These are phyloP conservation scores for Tetrahymena malaccensis DNA, from an alignment of 73 alveolate species.

Conservation along the genomic window DNA sequence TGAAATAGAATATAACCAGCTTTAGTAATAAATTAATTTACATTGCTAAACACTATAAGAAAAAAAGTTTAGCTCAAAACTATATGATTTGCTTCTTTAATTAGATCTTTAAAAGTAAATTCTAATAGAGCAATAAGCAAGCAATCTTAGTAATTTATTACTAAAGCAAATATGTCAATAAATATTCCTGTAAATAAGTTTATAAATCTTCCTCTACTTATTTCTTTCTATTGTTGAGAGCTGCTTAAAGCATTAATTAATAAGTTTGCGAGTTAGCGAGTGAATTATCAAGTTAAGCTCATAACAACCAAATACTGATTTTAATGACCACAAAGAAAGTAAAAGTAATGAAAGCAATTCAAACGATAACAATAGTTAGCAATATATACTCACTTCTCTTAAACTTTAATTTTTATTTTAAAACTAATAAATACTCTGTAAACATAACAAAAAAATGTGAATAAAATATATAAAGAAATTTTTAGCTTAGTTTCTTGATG, in stretches of 20 bases:
- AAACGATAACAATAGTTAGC: neutral
- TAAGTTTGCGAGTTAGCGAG: neutral
- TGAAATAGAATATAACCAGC: neutral
- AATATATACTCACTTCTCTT: neutral
- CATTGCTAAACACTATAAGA: no score
- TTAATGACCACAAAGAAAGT: neutral
- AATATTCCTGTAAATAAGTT: neutral
- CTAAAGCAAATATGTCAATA: neutral
- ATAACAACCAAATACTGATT: neutral
- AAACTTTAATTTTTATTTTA: neutral
- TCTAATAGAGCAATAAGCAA: no score
- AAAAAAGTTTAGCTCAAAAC: no score
- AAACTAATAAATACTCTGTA: neutral
- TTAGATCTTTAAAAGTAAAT: no score
- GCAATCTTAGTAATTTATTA: neutral
- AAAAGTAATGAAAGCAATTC: neutral
- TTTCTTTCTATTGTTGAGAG: neutral
- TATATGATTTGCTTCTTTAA: no score
- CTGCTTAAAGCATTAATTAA: neutral
- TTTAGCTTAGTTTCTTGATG: neutral
- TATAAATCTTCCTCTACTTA: neutral
- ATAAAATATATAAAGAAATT: neutral
- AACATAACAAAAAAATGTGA: neutral
- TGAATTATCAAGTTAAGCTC: neutral
- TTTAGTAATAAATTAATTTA: neutral